Base-by-base conservation (phyloP, 768 basidiomycete genomes). In the Boletus barrowsii region DNA sequence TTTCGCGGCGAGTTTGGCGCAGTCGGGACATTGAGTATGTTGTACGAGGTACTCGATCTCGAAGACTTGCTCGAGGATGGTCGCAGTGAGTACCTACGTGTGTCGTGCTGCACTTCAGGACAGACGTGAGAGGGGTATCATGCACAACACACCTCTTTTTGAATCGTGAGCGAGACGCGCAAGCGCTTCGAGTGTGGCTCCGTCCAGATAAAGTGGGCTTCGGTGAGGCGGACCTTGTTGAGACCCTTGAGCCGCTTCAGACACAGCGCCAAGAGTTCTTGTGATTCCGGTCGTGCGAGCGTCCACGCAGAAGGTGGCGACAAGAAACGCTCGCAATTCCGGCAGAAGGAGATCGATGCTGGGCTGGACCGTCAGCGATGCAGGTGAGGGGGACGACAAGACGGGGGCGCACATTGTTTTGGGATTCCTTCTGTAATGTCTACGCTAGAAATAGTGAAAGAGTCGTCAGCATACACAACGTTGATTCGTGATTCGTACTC, bases 401-500 rank as follows among this genome's bases (percentile, higher is more conserved):
- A 18, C 1, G 10, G 18, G 48, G n/a, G 68, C 75, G 48, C 49
- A 88, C 90, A 84, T 83, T 92, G 91, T 68, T 94, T 98, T 8
- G 95, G 96, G 49, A 98, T 98, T 14, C 93, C 94, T 68, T 98
- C 96, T 1, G 95, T 98, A 68, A 99, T 96, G 70, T 99, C 97
- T 56, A 98, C 86, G 9, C 90, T 93, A 5, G 39, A 45, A 20
- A 29, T 7, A 22, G 43, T 29, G 14, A 0, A 9, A 20, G 10
- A n/a, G 2, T 45, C 49, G 9, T 57, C 54, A 51, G 30, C 3
- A 7, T 29, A 32, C 33, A 45, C 17, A 8, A 18, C 13, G 43
- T 14, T 11, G 20, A 55, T 47, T n/a, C 0, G n/a, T 37, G 48
- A 18, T 54, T 33, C 6, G 9, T 15, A 72, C 86, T 57, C 68